Percentiles rank a stretch among this genome's conserved stretches.
phyloP scores from a whole-genome alignment of 1,284 basidiomycete species.

The Volvariella surrecta region DNA sequence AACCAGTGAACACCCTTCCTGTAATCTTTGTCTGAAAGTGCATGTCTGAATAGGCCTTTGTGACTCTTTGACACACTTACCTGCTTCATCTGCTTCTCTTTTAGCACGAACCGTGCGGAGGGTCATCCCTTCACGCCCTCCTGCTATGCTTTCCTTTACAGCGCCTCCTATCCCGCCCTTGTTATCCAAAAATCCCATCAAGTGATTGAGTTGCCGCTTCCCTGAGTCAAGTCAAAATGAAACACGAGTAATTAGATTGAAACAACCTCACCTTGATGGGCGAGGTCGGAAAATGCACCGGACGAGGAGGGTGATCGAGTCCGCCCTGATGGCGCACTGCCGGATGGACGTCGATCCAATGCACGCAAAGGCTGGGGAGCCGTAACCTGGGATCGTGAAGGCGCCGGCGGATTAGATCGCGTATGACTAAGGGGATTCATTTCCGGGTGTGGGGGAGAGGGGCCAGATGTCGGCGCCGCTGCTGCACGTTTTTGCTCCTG shows the following conservation, averaged over 20 bases:
- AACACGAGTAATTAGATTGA: slow-evolving; percentile 8
- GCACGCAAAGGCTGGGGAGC: slow-evolving; percentile 65
- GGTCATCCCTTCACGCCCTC: slow-evolving; percentile 54
- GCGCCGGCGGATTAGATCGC: slow-evolving; percentile 25
- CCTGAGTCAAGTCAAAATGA: slow-evolving; percentile 29
- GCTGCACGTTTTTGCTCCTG: slow-evolving; percentile 58
- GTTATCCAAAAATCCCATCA: slow-evolving; percentile 73
- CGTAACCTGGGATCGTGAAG: slow-evolving; percentile 38
- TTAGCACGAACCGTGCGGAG: slow-evolving; percentile 74
- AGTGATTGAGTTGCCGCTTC: slow-evolving; percentile 69
- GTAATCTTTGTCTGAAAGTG: slow-evolving; percentile 79
- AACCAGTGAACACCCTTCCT: slow-evolving; percentile 88
- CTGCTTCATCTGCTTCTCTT: slow-evolving; percentile 88
- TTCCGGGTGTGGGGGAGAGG: slow-evolving; percentile 19
- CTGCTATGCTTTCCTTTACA: slow-evolving; percentile 42
- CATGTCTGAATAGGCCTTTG: slow-evolving; percentile 1
- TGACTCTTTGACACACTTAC: slow-evolving; percentile 29
- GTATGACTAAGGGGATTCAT: slow-evolving; percentile 20
- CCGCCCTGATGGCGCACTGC: slow-evolving; percentile 39
- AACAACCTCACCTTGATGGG: slow-evolving; percentile 53
- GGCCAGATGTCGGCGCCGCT: slow-evolving; percentile 22
- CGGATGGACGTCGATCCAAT: slow-evolving; percentile 66
- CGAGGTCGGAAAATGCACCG: slow-evolving; percentile 65
- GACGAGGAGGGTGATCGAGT: slow-evolving; percentile 66
- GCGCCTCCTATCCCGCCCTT: slow-evolving; percentile 27